These are phyloP conservation scores for Physaria fendleri DNA, from an alignment of 345 rosid genomes.

Conservation along the genomic window DNA sequence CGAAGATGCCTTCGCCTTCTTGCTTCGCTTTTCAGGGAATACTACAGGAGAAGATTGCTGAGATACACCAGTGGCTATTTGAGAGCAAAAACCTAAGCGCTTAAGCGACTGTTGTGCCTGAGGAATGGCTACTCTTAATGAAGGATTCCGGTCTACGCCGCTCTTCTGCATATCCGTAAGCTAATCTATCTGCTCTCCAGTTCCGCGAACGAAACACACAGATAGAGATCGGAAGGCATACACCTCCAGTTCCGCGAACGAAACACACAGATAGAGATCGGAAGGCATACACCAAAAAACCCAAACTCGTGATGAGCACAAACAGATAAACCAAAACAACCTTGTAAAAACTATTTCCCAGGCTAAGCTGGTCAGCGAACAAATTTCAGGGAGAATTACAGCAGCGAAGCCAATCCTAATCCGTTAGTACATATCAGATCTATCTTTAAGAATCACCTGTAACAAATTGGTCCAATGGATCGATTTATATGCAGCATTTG, in stretches of 20 bases:
- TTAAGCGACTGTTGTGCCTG: constrained; percentile 57
- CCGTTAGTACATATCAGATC: constrained; percentile 24
- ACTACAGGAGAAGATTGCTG: constrained; percentile 81
- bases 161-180: constrained; percentile 51
- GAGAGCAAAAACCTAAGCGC: constrained; percentile 79
- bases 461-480: neutral
- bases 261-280: constrained; percentile 23
- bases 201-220: constrained; percentile 21
- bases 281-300: constrained; percentile 34
- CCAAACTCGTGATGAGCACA: constrained; percentile 2
- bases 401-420: constrained; percentile 1
- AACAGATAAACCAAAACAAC: neutral
- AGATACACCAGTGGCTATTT: constrained; percentile 44
- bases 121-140: constrained; percentile 24
- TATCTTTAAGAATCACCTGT: neutral
- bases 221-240: constrained; percentile 35
- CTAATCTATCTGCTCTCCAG: constrained; percentile 19
- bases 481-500: constrained; percentile 12
- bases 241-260: constrained; percentile 23
- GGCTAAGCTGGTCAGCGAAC: constrained; percentile 20
- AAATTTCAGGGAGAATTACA: neutral
- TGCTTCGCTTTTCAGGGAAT: constrained; percentile 79
- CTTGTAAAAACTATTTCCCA: too few relatives aligned
- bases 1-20: constrained; percentile 61
- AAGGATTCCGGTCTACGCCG: constrained; percentile 33